These are phyloP conservation scores for Coffea eugenioides DNA, from an alignment of 257 asterid species.

Conservation along the genomic window DNA sequence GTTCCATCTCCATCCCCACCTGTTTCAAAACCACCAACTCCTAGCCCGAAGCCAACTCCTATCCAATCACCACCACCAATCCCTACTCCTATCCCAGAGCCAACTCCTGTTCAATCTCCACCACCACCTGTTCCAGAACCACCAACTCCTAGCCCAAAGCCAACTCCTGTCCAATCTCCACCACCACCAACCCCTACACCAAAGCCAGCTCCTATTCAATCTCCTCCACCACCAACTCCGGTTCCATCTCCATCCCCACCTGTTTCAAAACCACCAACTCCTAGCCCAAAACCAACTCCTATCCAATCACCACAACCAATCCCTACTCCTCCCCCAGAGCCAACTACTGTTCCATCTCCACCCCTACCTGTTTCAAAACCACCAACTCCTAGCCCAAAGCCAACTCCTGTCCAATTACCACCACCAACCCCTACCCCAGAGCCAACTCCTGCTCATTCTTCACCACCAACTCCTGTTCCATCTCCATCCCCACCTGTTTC, in stretches of 20 bases:
- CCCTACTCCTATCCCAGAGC: conserved; percentile 8
- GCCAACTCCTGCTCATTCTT: background rate
- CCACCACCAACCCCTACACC: background rate
- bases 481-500: background rate
- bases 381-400: background rate
- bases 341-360: background rate
- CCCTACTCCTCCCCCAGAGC: conserved; percentile 9
- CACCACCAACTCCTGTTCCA: background rate
- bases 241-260: conserved; percentile 14
- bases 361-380: background rate
- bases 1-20: conserved; percentile 14
- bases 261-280: conserved; percentile 11
- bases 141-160: background rate
- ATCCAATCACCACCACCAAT: conserved; percentile 5
- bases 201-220: too few species aligned
- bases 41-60: background rate
- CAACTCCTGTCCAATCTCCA: too few species aligned
- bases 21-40: conserved; percentile 11
- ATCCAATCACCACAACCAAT: conserved; percentile 5
- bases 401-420: conserved; percentile 15
- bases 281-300: background rate
- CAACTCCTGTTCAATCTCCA: background rate
- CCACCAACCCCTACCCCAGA: background rate
- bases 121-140: background rate
- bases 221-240: conserved; percentile 6